Evolutionary conservation across 495 filamentous ascomycete species (phyloP).

Genomic region (Hypoxylon subgilvum): DNA sequence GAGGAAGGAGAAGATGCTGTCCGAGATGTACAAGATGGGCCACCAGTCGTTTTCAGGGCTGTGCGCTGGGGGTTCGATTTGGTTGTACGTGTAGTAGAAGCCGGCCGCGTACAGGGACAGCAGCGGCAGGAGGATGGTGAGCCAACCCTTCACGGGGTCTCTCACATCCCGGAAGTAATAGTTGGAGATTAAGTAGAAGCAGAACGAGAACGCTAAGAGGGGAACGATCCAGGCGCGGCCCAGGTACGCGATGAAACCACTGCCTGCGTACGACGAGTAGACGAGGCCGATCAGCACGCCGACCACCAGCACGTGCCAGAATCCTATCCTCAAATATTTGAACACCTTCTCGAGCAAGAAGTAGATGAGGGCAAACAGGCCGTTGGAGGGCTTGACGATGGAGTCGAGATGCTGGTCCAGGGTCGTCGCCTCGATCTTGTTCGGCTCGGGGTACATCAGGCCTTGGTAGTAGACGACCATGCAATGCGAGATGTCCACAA

Average conservation of each 20-base stretch:
- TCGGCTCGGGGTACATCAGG: slow-evolving; percentile 19
- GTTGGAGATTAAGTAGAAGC: neutral
- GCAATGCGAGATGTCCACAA: slow-evolving; percentile 33
- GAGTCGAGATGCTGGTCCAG: slow-evolving; percentile 25
- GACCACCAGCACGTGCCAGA: slow-evolving; percentile 13
- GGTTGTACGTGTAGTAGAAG: neutral
- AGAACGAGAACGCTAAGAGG: neutral
- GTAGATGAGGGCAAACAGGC: neutral
- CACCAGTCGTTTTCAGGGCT: neutral
- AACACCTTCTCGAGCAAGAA: too few relatives aligned
- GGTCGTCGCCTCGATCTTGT: neutral
- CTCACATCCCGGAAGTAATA: neutral
- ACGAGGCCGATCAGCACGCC: neutral
- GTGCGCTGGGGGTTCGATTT: neutral
- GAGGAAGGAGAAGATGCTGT: too few relatives aligned
- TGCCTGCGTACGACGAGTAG: neutral
- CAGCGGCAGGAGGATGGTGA: neutral
- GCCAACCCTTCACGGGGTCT: neutral
- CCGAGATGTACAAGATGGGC: too few relatives aligned
- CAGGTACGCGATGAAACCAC: neutral
- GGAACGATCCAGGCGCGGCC: neutral
- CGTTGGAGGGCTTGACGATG: neutral
- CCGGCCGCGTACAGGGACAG: neutral
- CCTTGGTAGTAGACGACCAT: slow-evolving; percentile 49
- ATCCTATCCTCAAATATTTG: too few relatives aligned